Percentiles rank a stretch among this genome's conserved stretches.
Conservation (phyloP, 1,284 basidiomycete species). For the Cryptococcus depauperatus region DNA sequence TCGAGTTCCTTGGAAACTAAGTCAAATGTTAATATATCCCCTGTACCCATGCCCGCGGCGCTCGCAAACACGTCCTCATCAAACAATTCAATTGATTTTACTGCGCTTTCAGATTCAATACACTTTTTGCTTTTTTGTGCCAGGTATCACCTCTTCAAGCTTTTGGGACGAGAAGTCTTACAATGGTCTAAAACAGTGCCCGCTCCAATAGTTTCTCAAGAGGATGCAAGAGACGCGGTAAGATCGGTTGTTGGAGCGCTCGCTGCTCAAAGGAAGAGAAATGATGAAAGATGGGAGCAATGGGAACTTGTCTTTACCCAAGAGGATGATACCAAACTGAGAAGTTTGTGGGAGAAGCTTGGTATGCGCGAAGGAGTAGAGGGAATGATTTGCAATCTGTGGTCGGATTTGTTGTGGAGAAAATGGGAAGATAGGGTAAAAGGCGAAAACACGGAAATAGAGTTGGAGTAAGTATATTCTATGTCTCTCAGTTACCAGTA, state of each 20-base stretch:
- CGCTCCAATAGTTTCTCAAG: constrained; percentile 21
- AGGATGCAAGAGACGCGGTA: constrained; percentile 27
- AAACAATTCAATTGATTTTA: constrained; percentile 5
- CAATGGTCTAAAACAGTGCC: constrained; percentile 32
- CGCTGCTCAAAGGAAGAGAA: constrained; percentile 5
- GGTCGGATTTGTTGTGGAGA: constrained; percentile 19
- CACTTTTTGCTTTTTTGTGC: constrained; percentile 39
- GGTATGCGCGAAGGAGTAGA: constrained; percentile 11
- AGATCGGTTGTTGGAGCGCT: constrained; percentile 26
- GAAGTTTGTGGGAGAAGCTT: constrained; percentile 13
- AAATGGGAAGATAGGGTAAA: constrained; percentile 13
- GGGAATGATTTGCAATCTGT: constrained; percentile 19
- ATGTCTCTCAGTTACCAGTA: neutral
- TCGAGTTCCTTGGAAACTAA: neutral
- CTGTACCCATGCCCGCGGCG: neutral
- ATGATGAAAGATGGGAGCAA: constrained; percentile 22
- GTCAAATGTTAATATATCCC: neutral
- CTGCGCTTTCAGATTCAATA: constrained; percentile 29
- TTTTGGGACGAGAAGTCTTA: constrained; percentile 19
- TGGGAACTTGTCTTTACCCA: constrained; percentile 29
- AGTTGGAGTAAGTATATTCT: constrained; percentile 33
- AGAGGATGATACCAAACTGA: constrained; percentile 15
- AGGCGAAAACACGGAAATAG: constrained; percentile 25
- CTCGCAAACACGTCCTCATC: no score
- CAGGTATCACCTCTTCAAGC: constrained; percentile 31